Base-by-base conservation (phyloP, 345 rosid genomes). In the Eucalyptus viminalis region DNA sequence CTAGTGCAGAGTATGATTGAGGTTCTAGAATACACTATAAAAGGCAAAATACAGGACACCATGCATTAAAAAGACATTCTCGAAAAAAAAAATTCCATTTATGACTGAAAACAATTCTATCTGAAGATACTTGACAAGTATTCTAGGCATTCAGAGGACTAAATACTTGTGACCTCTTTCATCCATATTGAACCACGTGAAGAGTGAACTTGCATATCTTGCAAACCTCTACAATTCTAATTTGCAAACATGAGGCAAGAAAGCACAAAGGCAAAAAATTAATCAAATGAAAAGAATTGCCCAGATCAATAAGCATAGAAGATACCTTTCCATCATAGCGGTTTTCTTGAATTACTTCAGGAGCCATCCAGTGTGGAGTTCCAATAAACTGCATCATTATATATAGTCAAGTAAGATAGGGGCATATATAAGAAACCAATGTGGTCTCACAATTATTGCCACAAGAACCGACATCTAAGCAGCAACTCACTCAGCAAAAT, bases 281-380 rank as follows among this genome's bases (percentile, higher is more conserved):
- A n/a, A 19, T 54, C 27, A 67, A n/a, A 87, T 49, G 45, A 87
- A 88, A 89, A 80, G 49, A 88, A 49, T 87, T 72, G 45, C 31
- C 60, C 89, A 90, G 86, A 85, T 54, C 69, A 90, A 58, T 31
- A 7, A 87, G 81, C 43, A 89, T 88, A 90, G 54, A 88, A 65
- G 16, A 72, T 93, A 97, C 99, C 99, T 98, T 98, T 91, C 99
- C 99, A 94, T 98, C 99, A 92, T 98, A 98, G 62, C 99, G 97
- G 89, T 96, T 98, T 96, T 97, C 99, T 92, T 98, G 99, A 92
- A 98, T 98, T 92, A 98, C 99, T 94, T 98, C 99, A 27, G 99
- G 99, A 89, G 99, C 98, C 99, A 98, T 98, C 99, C 99, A 98
- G 94, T 98, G 99, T 43, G 99, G 99, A 90, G 99, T 98, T 88